phyloP scores from a whole-genome alignment of 306 rosid genomes.

The Ziziphus jujuba region DNA sequence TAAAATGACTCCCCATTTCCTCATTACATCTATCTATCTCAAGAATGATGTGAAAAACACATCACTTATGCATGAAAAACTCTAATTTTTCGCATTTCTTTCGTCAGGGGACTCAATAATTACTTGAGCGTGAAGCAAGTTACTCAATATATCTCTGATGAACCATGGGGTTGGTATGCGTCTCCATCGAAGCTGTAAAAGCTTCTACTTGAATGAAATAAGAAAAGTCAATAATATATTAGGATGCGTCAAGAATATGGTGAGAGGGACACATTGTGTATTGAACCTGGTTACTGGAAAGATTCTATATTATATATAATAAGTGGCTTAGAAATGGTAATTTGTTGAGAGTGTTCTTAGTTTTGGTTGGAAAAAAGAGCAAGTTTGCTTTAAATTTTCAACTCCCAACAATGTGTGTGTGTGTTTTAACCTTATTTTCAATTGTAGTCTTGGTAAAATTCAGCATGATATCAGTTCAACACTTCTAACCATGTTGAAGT shows the following conservation, averaged over 20 bases:
- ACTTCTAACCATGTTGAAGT: too few species aligned
- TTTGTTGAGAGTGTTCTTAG: background rate
- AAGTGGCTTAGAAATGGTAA: conserved; percentile 9
- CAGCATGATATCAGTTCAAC: too few species aligned
- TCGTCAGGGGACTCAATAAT: conserved; percentile 87
- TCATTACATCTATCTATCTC: background rate
- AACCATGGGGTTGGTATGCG: conserved; percentile 93
- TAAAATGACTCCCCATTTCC: background rate
- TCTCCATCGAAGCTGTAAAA: conserved; percentile 82
- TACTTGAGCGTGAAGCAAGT: conserved; percentile 96
- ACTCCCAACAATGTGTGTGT: too few species aligned
- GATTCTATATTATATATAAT: background rate
- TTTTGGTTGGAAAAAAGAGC: too few species aligned
- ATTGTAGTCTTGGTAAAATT: too few species aligned
- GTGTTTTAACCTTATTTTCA: too few species aligned
- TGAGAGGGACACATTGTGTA: conserved; percentile 18
- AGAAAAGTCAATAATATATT: conserved; percentile 11
- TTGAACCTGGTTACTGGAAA: background rate
- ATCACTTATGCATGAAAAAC: background rate
- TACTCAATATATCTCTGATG: conserved; percentile 71
- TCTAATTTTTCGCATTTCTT: background rate
- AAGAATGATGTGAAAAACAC: background rate
- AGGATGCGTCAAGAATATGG: background rate
- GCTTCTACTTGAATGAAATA: background rate
- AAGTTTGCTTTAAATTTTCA: too few species aligned